phyloP scores from a whole-genome alignment of 139 green algal species.

The Chlorella sp. region DNA sequence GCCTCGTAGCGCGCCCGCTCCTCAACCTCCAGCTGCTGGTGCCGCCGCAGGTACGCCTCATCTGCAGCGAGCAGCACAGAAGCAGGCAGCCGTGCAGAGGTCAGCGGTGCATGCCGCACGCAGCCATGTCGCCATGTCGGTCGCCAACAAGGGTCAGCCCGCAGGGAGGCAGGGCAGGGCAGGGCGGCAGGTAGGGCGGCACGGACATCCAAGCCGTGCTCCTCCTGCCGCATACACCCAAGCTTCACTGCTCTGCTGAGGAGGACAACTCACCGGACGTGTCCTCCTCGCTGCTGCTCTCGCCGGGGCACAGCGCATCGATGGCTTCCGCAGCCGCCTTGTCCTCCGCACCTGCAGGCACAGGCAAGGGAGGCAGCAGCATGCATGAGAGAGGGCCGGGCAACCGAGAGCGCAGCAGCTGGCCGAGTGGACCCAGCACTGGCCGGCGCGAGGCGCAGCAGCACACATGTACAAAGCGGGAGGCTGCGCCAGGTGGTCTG shows the following conservation, averaged over 20 bases:
- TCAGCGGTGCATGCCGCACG: no score
- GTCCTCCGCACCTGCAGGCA: neutral
- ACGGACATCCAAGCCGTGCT: no score
- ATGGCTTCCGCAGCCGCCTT: constrained; percentile 8
- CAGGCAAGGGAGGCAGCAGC: neutral
- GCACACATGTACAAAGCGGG: no score
- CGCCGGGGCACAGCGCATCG: constrained; percentile 20
- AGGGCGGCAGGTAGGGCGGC: no score
- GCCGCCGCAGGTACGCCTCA: constrained; percentile 40
- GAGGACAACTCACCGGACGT: neutral
- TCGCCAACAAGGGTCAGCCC: no score
- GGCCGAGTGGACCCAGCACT: no score
- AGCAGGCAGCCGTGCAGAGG: no score
- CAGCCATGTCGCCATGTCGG: no score
- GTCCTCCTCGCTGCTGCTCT: constrained; percentile 45
- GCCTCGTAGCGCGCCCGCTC: constrained; percentile 38
- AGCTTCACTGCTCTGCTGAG: no score
- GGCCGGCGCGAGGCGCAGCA: neutral
- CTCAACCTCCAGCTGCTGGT: constrained; percentile 33
- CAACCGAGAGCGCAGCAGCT: no score
- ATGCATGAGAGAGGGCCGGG: neutral
- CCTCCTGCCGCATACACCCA: no score
- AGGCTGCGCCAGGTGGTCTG: no score
- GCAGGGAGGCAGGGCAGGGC: neutral
- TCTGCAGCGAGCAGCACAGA: neutral